These are phyloP conservation scores for Yarrowia sp. DNA, from an alignment of 805 yeast species.

Conservation along the genomic window DNA sequence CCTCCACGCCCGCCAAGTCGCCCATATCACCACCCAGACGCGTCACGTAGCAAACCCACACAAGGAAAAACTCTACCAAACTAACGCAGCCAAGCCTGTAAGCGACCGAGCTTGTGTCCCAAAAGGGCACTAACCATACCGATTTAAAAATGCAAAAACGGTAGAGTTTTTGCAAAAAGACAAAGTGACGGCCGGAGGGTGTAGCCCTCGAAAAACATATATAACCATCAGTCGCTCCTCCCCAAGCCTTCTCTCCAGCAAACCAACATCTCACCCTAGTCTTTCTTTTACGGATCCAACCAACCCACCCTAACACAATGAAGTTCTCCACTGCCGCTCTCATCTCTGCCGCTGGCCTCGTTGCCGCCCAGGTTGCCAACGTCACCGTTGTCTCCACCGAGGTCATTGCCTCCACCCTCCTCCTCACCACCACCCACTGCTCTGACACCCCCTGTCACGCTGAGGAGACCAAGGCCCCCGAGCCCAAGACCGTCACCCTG, in stretches of 20 bases:
- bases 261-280: slow-evolving; percentile 37
- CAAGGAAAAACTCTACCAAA: slow-evolving; percentile 31
- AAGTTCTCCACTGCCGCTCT: slow-evolving; percentile 32
- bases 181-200: background rate
- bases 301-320: slow-evolving; percentile 22
- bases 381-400: slow-evolving; percentile 34
- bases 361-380: slow-evolving; percentile 34
- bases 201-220: slow-evolving; percentile 8
- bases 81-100: slow-evolving; percentile 35
- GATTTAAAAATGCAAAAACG: slow-evolving; percentile 20
- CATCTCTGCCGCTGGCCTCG: slow-evolving; percentile 33
- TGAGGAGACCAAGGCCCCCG: slow-evolving; percentile 35
- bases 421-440: slow-evolving; percentile 37
- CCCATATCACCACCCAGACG: background rate
- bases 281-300: slow-evolving; percentile 36
- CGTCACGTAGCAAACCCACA: slow-evolving; percentile 2
- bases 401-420: slow-evolving; percentile 11
- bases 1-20: too few species aligned
- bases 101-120: slow-evolving; percentile 29
- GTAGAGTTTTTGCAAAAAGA: background rate
- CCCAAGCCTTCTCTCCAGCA: background rate
- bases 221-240: slow-evolving; percentile 4
- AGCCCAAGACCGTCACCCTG: slow-evolving; percentile 33
- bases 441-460: slow-evolving; percentile 36
- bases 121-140: slow-evolving; percentile 32